Base-by-base conservation (phyloP, 805 yeast species). In the Schizosaccharomyces octosporus region DNA sequence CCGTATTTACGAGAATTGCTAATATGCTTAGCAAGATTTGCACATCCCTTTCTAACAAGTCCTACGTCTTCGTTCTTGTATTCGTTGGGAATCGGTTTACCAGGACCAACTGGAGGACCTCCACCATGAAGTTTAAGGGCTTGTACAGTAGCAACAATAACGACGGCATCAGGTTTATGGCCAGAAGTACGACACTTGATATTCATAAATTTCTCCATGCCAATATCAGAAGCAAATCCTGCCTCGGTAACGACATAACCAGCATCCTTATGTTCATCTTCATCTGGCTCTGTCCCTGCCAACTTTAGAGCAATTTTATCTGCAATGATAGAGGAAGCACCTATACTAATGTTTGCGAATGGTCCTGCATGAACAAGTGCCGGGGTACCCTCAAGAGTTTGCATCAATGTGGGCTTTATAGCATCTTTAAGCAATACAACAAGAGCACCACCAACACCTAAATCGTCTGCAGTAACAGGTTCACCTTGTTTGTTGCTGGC, bases 201-300 rank as follows among this genome's bases (percentile, higher is more conserved):
- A 76, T 90, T 87, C 74, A 90, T 80, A 75, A 90, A 90, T 69
- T 97, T 80, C 76, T 90, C 98, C 67, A 97, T 97, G 66, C 98
- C 98, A 97, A 90, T 90, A 59, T 97, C 90, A 77, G 93, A 90
- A 73, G 90, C 97, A 74, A 90, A 90, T 61, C 98, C 98, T 48
- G 97, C 97, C 73, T 90, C 98, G 60, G 98, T 90, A 64, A 90
- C 87, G 62, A 88, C 97, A 70, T 80, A 90, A 66, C 97, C 97
- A 36, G 70, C 69, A 27, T 29, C 55, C 59, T 68, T 66, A 61
- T 70, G 71, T 24, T 65, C 67, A 69, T 77, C 73, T 29, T 51
- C 57, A 29, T 51, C 57, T 54, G 75, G 73, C 61, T 76, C 78
- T 43, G 80, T 75, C 67, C 93, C 93, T 19, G 95, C 88, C 67